These are phyloP conservation scores for Vitrella brassicaformis DNA, from an alignment of 73 alveolate genomes.

Conservation along the genomic window DNA sequence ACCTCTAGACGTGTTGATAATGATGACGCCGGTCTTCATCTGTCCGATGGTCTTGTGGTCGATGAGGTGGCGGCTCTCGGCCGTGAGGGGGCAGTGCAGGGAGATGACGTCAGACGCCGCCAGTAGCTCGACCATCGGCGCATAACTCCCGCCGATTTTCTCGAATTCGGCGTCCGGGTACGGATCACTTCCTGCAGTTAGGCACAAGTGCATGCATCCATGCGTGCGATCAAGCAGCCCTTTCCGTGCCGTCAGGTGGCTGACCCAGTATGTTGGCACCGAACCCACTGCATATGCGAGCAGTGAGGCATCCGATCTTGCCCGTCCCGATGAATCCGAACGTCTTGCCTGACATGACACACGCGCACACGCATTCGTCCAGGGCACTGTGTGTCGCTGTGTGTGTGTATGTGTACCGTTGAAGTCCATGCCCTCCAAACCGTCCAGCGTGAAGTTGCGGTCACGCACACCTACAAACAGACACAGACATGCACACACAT, in stretches of 20 bases:
- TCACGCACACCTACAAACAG: background rate
- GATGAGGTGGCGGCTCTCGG: background rate
- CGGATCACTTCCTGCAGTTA: background rate
- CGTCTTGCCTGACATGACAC: too few species aligned
- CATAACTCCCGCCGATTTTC: background rate
- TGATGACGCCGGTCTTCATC: background rate
- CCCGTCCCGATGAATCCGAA: too few species aligned
- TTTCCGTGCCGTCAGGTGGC: too few species aligned
- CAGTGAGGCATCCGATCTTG: too few species aligned
- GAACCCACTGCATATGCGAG: too few species aligned
- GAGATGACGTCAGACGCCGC: background rate
- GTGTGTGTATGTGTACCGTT: too few species aligned
- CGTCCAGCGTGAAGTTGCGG: constrained; percentile 33
- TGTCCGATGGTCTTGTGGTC: background rate
- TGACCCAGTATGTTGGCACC: too few species aligned
- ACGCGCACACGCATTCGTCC: too few species aligned
- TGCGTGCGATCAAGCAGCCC: too few species aligned
- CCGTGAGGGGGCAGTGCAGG: background rate
- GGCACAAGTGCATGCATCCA: background rate
- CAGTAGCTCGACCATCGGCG: background rate
- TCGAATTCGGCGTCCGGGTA: background rate
- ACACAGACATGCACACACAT: background rate
- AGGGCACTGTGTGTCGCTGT: too few species aligned
- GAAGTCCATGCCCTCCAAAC: constrained; percentile 40
- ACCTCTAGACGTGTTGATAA: background rate